phyloP scores from a whole-genome alignment of 495 filamentous ascomycete species.

The Aeminium ludgeri region DNA sequence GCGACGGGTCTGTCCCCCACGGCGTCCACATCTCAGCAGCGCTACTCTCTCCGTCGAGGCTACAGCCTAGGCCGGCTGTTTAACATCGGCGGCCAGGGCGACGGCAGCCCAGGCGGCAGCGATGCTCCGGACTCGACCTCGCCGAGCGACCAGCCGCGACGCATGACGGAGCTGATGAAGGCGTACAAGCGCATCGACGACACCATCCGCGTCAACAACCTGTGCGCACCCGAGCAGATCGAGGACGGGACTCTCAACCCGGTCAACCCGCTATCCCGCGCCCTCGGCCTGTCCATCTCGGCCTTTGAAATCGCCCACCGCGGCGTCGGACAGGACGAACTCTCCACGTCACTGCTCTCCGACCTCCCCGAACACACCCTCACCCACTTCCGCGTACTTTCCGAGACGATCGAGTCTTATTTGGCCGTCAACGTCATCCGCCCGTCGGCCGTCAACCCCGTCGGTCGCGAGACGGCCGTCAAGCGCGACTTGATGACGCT shows the following conservation, averaged over 20 bases:
- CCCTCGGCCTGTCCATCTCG: constrained; percentile 74
- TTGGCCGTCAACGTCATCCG: constrained; percentile 21
- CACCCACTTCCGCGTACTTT: constrained; percentile 76
- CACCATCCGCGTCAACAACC: constrained; percentile 55
- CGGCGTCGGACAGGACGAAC: constrained; percentile 35
- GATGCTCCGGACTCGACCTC: neutral
- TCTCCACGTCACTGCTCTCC: constrained; percentile 50
- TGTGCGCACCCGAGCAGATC: constrained; percentile 34
- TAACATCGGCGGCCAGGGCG: constrained; percentile 2
- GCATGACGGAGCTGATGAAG: constrained; percentile 45
- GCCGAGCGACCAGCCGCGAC: constrained; percentile 25
- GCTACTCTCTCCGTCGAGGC: constrained; percentile 4
- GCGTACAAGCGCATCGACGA: constrained; percentile 68
- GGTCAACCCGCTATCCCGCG: constrained; percentile 32
- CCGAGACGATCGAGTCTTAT: constrained; percentile 73
- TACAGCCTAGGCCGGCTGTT: constrained; percentile 7
- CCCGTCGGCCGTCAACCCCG: neutral
- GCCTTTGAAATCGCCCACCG: constrained; percentile 85
- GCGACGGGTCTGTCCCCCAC: constrained; percentile 2
- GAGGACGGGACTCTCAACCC: constrained; percentile 51
- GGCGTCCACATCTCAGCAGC: neutral
- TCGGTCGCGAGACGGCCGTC: constrained; percentile 1
- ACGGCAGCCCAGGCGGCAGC: neutral
- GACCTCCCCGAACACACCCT: constrained; percentile 66
- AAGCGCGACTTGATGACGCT: constrained; percentile 10